Conservation (phyloP, 2,329 filamentous ascomycete genomes). For the Clathrospora elynae region DNA sequence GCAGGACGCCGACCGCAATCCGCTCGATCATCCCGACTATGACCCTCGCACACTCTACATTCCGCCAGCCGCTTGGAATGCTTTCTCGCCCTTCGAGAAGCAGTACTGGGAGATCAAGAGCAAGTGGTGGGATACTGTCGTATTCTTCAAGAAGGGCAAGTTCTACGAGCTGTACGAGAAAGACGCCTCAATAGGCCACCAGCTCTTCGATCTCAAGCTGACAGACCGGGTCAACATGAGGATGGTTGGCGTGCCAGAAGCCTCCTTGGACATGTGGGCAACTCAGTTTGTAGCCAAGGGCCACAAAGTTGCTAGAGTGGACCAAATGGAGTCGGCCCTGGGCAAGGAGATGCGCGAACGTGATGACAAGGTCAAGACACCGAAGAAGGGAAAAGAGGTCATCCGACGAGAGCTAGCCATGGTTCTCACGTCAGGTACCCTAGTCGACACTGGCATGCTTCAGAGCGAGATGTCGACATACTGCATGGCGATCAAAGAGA, state of each 20-base stretch:
- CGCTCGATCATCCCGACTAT: conserved; percentile 80
- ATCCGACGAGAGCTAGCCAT: conserved; percentile 89
- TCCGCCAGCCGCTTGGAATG: conserved; percentile 75
- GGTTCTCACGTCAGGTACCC: conserved; percentile 87
- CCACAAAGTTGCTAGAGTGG: conserved; percentile 94
- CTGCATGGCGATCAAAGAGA: conserved; percentile 87
- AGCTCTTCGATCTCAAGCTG: conserved; percentile 95
- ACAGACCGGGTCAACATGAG: conserved; percentile 99
- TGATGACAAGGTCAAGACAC: conserved; percentile 59
- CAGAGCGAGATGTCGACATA: conserved; percentile 98
- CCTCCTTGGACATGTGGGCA: conserved; percentile 94
- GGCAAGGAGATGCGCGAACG: conserved; percentile 99
- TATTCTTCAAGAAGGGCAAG: conserved; percentile 99
- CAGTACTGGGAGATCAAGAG: conserved; percentile 99
- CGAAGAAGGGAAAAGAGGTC: conserved; percentile 79
- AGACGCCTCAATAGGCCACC: conserved; percentile 93
- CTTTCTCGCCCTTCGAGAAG: conserved; percentile 93
- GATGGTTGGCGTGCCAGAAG: conserved; percentile 97
- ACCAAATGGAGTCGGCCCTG: conserved; percentile 94
- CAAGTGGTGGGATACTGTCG: conserved; percentile 95
- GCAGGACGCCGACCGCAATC: conserved; percentile 80
- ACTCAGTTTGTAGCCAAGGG: conserved; percentile 98
- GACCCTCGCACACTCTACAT: conserved; percentile 91
- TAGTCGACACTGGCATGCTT: conserved; percentile 95
- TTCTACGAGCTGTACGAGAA: conserved; percentile 99